Evolutionary conservation across 73 alveolate genomes (phyloP), one percentile per base, ranked within the genome.

Genomic region (Paramecium octaurelia): DNA sequence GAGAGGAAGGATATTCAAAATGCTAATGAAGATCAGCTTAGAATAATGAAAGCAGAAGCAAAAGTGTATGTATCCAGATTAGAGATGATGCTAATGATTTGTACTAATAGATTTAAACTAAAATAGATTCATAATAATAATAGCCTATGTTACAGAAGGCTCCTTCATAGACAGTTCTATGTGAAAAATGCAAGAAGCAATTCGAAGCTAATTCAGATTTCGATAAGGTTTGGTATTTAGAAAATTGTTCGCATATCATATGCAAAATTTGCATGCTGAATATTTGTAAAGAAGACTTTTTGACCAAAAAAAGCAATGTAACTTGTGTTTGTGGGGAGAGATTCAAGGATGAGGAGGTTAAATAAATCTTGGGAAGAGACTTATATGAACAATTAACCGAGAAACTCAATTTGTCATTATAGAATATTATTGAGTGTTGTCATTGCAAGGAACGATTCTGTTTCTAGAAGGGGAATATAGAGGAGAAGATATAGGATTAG

Each of bases 221-320:
- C 24, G 91, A 80, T 44, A 31, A 31, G 24, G 75, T 80, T 43
- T 80, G 91, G 91, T 80, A 44, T 43, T 80, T 80, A 35, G 91
- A 80, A 80, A 80, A 42, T 35, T 80, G 91, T 80, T 44, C 70
- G 11, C 91, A 80, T 24, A 64, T 80, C 0, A 9, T 80, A 8
- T 80, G 91, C 75, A 80, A 48, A 44, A 31, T 8, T 31, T 80
- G 91, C 14, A 23, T 48, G 43, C 2, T 18, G n/a, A 44, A 44
- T 8, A 42, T 44, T 24, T 44, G 70, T 14, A 27, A 42, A 31
- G 75, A 80, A 0, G 70, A 80, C 35, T 80, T 31, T 80, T 23
- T 80, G 2, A 2, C 12, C 6, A 42, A 80, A 34, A 42, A 48
- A 9, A 42, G 91, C 6, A 21, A 27, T 42, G 91, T 80, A 23